Percentiles rank a stretch among this genome's conserved stretches.
Conservation (phyloP, 148 eudicot species). For the Bassia scoparia region DNA sequence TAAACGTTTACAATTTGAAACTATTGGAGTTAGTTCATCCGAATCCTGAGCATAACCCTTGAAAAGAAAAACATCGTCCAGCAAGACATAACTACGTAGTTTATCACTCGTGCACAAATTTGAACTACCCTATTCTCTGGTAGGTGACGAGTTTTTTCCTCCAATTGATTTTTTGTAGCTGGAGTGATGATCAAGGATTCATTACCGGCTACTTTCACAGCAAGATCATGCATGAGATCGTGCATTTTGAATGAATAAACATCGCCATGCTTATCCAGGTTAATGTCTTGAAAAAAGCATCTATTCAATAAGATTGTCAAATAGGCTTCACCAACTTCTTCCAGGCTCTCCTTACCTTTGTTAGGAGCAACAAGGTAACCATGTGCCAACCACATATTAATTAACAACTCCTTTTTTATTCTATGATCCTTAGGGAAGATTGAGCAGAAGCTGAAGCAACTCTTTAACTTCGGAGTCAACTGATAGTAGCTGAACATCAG, state of each 20-base stretch:
- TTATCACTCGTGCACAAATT: not conserved
- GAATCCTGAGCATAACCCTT: too few relatives aligned
- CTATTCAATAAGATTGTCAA: not conserved
- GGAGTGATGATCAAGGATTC: not conserved
- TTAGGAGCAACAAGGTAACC: not conserved
- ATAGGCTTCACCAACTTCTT: not conserved
- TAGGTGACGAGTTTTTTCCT: not conserved
- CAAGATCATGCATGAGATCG: slow-evolving; percentile 12
- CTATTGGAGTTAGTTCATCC: not conserved
- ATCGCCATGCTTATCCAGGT: not conserved
- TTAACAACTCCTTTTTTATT: not conserved
- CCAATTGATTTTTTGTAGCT: not conserved
- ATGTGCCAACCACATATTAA: not conserved
- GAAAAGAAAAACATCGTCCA: too few relatives aligned
- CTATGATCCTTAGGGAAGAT: slow-evolving; percentile 1
- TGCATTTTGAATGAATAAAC: slow-evolving; percentile 18
- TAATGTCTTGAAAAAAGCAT: not conserved
- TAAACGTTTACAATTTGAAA: not conserved
- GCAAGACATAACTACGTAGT: slow-evolving; percentile 17
- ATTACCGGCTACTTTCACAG: not conserved
- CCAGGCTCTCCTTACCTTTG: not conserved
- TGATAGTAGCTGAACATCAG: not conserved
- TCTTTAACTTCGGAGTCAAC: not conserved
- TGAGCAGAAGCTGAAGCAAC: slow-evolving; percentile 2
- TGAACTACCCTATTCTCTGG: too few relatives aligned